Conservation (phyloP, 208 protist species). For the Leishmania arabica region DNA sequence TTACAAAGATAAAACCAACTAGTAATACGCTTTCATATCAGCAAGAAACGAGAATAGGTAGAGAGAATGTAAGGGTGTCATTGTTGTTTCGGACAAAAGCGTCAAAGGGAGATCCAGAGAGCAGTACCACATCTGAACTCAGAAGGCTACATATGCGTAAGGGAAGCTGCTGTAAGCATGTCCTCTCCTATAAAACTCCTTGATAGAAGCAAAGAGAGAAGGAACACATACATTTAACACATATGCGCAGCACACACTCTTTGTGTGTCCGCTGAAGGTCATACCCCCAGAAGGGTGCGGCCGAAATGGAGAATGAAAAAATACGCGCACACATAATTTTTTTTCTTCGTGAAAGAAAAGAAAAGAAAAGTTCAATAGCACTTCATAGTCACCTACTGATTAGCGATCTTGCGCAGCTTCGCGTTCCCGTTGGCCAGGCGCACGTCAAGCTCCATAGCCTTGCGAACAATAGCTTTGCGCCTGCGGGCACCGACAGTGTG, state of each 20-base stretch:
- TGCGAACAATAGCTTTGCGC: slow-evolving; percentile 97
- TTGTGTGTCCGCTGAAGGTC: background rate
- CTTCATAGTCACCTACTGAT: slow-evolving; percentile 25
- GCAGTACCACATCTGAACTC: background rate
- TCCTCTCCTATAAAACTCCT: background rate
- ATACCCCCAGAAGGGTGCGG: background rate
- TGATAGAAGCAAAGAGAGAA: too few species aligned
- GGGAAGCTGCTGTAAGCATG: too few species aligned
- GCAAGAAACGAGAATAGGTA: background rate
- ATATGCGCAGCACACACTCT: background rate
- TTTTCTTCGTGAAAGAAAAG: slow-evolving; percentile 3
- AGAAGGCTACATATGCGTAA: background rate
- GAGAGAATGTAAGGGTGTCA: background rate
- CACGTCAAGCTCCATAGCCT: slow-evolving; percentile 98
- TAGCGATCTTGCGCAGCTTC: slow-evolving; percentile 92
- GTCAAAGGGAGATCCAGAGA: background rate
- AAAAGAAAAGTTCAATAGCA: slow-evolving; percentile 6
- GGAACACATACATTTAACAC: too few species aligned
- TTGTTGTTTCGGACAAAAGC: background rate
- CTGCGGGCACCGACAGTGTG: slow-evolving; percentile 93
- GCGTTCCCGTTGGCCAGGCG: slow-evolving; percentile 97
- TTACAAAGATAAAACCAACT: background rate
- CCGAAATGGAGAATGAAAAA: background rate
- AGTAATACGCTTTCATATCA: background rate
- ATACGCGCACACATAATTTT: background rate